Evolutionary conservation across 371 early-diverging fungal genomes (phyloP).

Genomic region (Apophysomyces trapeziformis): DNA sequence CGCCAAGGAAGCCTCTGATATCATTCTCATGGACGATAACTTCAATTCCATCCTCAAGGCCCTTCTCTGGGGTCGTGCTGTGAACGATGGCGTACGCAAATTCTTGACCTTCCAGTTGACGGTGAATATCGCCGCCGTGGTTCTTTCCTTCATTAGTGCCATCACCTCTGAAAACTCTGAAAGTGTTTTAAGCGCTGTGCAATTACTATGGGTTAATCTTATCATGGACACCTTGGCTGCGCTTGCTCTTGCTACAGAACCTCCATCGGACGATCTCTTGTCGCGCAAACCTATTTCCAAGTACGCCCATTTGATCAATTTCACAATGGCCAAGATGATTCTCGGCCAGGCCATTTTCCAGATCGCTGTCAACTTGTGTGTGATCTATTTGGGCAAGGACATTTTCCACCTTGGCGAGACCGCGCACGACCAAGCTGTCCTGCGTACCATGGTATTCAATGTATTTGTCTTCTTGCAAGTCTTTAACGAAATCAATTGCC

Average conservation of each 20-base stretch:
- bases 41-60: slow-evolving; percentile 91
- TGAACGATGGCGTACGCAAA: slow-evolving; percentile 93
- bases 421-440: slow-evolving; percentile 46
- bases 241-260: slow-evolving; percentile 97
- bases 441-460: slow-evolving; percentile 92
- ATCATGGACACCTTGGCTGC: slow-evolving; percentile 98
- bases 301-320: slow-evolving; percentile 83
- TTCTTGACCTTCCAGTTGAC: slow-evolving; percentile 97
- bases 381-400: slow-evolving; percentile 63
- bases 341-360: slow-evolving; percentile 89
- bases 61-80: slow-evolving; percentile 94
- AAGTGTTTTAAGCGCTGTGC: slow-evolving; percentile 94
- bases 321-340: slow-evolving; percentile 93
- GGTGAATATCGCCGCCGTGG: slow-evolving; percentile 91
- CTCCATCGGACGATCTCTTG: slow-evolving; percentile 87
- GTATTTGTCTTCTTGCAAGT: slow-evolving; percentile 94
- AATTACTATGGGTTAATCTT: slow-evolving; percentile 97
- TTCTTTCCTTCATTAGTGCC: slow-evolving; percentile 87
- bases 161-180: slow-evolving; percentile 94
- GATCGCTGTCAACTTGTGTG: slow-evolving; percentile 63
- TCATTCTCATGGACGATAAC: slow-evolving; percentile 96
- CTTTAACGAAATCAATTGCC: slow-evolving; percentile 91
- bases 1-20: slow-evolving; percentile 94
- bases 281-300: slow-evolving; percentile 79
- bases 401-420: slow-evolving; percentile 66